phyloP scores from a whole-genome alignment of 306 rosid genomes.

The Begonia masoniana region DNA sequence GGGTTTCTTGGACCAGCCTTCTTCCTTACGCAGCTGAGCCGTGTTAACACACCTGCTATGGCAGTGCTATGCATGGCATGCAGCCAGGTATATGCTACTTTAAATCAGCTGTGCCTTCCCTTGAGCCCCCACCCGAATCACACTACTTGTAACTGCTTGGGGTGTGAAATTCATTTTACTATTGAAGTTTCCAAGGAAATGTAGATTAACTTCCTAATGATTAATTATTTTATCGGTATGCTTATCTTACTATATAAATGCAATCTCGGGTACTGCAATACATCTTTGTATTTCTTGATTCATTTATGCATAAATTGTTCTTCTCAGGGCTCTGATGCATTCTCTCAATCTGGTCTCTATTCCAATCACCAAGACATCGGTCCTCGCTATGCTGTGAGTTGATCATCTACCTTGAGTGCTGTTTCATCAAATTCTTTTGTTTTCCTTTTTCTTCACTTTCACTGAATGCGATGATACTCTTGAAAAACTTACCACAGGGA shows the following conservation, averaged over 20 bases:
- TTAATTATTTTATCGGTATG: too few species aligned
- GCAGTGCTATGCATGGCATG: constrained; percentile 94
- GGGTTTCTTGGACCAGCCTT: constrained; percentile 92
- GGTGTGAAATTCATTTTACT: too few species aligned
- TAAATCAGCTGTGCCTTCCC: not conserved
- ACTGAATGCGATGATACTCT: not conserved
- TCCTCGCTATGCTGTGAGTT: constrained; percentile 91
- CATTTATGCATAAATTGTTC: too few species aligned
- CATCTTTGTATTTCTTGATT: too few species aligned
- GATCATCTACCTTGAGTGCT: constrained; percentile 1
- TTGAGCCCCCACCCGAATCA: not conserved
- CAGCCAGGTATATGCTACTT: constrained; percentile 59
- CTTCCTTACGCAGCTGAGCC: constrained; percentile 79
- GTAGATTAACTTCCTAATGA: too few species aligned
- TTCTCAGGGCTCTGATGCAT: constrained; percentile 81
- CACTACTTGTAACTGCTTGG: too few species aligned
- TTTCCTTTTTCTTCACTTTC: not conserved
- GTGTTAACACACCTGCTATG: constrained; percentile 63
- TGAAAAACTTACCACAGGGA: constrained; percentile 42
- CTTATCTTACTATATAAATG: too few species aligned
- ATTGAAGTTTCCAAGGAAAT: too few species aligned
- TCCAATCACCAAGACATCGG: constrained; percentile 95
- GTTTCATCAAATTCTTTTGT: not conserved
- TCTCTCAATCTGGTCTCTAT: constrained; percentile 87
- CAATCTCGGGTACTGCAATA: too few species aligned